Evolutionary conservation across 2,329 filamentous ascomycete genomes (phyloP).

Genomic region (Zymoseptoria passerinii): DNA sequence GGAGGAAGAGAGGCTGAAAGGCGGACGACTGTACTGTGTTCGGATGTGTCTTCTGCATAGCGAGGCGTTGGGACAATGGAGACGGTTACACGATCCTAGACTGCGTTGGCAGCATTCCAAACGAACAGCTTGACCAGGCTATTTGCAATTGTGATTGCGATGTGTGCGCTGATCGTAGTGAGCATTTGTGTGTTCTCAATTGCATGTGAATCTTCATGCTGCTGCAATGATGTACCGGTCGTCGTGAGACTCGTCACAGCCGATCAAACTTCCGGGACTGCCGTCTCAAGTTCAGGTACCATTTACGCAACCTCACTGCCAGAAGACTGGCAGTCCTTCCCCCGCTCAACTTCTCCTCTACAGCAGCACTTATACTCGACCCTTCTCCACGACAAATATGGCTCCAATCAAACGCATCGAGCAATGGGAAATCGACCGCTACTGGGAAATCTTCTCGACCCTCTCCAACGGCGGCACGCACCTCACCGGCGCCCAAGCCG

Average conservation of each 20-base stretch:
- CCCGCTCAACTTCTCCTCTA: not conserved
- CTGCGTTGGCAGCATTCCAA: not conserved
- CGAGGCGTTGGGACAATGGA: not conserved
- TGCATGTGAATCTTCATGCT: not conserved
- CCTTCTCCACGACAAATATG: constrained; percentile 16
- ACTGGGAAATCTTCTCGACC: constrained; percentile 71
- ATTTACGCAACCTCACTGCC: not conserved
- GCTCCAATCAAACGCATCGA: constrained; percentile 49
- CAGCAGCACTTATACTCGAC: not conserved
- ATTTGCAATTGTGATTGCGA: not conserved
- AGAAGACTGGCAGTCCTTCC: not conserved
- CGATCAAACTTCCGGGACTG: not conserved
- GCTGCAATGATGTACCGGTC: not conserved
- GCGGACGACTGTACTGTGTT: not conserved
- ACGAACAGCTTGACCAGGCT: not conserved
- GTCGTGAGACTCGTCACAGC: not conserved
- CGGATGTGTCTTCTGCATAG: not conserved
- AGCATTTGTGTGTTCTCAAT: not conserved
- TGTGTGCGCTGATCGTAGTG: not conserved
- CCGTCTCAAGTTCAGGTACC: not conserved
- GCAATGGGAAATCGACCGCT: constrained; percentile 66
- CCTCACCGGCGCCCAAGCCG: constrained; percentile 61
- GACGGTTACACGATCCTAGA: not conserved
- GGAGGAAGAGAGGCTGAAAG: not conserved
- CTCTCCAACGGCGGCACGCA: constrained; percentile 56